Conservation (phyloP, 495 filamentous ascomycete species). For the Aspergillus sclerotiicarbonarius region DNA sequence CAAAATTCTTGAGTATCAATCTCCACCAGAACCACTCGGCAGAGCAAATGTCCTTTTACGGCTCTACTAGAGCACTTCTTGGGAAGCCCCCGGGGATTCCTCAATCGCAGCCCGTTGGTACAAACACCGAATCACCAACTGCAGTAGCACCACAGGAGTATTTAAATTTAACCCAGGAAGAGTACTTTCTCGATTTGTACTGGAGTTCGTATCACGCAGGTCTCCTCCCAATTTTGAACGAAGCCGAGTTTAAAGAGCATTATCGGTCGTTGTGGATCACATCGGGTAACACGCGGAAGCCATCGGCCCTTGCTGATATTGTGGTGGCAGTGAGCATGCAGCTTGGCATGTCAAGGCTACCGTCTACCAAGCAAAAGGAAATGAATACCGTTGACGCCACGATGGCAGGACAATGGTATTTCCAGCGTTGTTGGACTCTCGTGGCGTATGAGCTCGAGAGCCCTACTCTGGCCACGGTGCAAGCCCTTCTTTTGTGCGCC, state of each 20-base stretch:
- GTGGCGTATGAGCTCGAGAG: constrained; percentile 50
- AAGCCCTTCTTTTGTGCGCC: constrained; percentile 45
- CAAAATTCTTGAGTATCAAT: background rate
- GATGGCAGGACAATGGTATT: constrained; percentile 43
- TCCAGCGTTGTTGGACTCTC: constrained; percentile 42
- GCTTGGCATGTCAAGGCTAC: constrained; percentile 20
- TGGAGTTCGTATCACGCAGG: constrained; percentile 46
- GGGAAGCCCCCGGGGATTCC: background rate
- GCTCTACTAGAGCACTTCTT: constrained; percentile 10
- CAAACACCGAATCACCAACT: too few relatives aligned
- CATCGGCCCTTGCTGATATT: constrained; percentile 46
- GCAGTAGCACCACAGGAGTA: background rate
- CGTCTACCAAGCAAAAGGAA: background rate
- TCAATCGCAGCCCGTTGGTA: too few relatives aligned
- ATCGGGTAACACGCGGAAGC: constrained; percentile 26
- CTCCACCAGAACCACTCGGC: background rate
- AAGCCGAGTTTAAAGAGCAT: constrained; percentile 42
- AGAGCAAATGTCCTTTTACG: constrained; percentile 2
- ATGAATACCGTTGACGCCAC: constrained; percentile 33
- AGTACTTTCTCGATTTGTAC: constrained; percentile 46
- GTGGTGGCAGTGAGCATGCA: constrained; percentile 51
- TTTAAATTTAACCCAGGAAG: constrained; percentile 39
- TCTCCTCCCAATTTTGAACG: constrained; percentile 36
- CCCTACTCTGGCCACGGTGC: constrained; percentile 49
- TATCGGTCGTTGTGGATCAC: constrained; percentile 43